These are phyloP conservation scores for Calvatia gigantea DNA, from an alignment of 768 basidiomycete genomes.

Conservation along the genomic window DNA sequence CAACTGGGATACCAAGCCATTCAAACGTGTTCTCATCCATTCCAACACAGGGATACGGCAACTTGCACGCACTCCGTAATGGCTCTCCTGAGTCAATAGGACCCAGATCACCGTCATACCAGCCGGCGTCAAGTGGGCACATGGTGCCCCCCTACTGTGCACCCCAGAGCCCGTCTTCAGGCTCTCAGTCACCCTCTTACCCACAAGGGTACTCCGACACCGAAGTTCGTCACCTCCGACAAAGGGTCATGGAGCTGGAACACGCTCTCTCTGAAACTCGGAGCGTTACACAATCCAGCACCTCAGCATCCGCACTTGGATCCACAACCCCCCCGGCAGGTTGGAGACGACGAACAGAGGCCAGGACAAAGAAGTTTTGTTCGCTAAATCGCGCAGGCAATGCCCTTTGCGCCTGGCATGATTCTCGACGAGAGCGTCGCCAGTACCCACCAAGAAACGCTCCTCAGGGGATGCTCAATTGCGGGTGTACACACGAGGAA, in stretches of 20 bases:
- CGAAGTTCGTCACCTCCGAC: constrained; percentile 54
- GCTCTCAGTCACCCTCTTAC: constrained; percentile 8
- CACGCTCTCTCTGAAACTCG: constrained; percentile 22
- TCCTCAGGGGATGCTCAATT: constrained; percentile 75
- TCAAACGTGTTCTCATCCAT: constrained; percentile 13
- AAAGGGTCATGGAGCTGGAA: constrained; percentile 52
- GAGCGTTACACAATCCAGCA: constrained; percentile 13
- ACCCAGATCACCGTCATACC: constrained; percentile 27
- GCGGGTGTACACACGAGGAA: constrained; percentile 81
- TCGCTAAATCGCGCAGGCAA: constrained; percentile 86
- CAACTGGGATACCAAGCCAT: constrained; percentile 19
- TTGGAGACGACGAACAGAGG: constrained; percentile 74
- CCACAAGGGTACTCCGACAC: constrained; percentile 29
- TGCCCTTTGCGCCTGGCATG: constrained; percentile 88
- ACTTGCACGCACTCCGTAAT: constrained; percentile 26
- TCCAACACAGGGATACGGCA: constrained; percentile 20
- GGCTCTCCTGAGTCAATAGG: constrained; percentile 38
- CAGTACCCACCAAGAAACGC: constrained; percentile 77
- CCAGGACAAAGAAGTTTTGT: constrained; percentile 68
- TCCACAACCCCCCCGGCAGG: constrained; percentile 49
- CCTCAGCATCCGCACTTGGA: constrained; percentile 32
- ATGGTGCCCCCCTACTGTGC: not conserved
- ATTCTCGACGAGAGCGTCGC: constrained; percentile 80
- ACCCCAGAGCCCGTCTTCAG: constrained; percentile 1
- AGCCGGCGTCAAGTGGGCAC: constrained; percentile 14